Evolutionary conservation across 441 rosid genomes (phyloP).

Genomic region (Arabidopsis lyrata): DNA sequence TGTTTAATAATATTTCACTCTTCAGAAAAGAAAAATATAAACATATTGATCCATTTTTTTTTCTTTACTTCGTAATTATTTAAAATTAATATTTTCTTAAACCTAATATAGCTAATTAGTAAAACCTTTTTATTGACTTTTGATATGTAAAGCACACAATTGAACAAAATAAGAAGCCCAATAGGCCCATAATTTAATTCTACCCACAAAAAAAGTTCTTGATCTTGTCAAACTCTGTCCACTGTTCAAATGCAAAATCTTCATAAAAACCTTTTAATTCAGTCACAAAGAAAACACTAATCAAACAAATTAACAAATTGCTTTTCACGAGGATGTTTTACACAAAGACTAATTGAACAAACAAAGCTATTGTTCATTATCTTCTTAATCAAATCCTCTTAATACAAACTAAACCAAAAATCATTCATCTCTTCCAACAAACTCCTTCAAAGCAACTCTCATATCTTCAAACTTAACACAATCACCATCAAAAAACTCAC

Average conservation of each 20-base stretch:
- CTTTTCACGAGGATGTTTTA: conserved; percentile 19
- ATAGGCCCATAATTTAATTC: background rate
- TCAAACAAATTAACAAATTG: conserved; percentile 27
- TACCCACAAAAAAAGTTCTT: background rate
- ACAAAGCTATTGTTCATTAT: conserved; percentile 34
- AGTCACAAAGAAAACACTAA: conserved; percentile 8
- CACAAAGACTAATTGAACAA: conserved; percentile 31
- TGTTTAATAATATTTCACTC: too few relatives aligned
- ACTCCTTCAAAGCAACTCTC: conserved; percentile 74
- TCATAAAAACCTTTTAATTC: background rate
- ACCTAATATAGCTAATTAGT: too few relatives aligned
- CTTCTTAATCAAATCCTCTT: conserved; percentile 33
- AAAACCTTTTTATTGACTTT: too few relatives aligned
- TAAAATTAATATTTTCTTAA: too few relatives aligned
- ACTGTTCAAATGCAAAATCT: background rate
- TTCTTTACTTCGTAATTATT: too few relatives aligned
- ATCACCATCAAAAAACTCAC: conserved; percentile 55
- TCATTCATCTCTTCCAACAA: conserved; percentile 34
- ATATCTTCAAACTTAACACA: conserved; percentile 66
- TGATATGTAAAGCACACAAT: background rate
- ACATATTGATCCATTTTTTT: too few relatives aligned
- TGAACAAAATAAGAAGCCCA: background rate
- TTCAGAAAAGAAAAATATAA: too few relatives aligned
- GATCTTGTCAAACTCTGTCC: background rate
- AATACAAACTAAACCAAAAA: conserved; percentile 6